These are phyloP conservation scores for Camellia granthamiana DNA, from an alignment of 148 eudicot species.

Conservation along the genomic window DNA sequence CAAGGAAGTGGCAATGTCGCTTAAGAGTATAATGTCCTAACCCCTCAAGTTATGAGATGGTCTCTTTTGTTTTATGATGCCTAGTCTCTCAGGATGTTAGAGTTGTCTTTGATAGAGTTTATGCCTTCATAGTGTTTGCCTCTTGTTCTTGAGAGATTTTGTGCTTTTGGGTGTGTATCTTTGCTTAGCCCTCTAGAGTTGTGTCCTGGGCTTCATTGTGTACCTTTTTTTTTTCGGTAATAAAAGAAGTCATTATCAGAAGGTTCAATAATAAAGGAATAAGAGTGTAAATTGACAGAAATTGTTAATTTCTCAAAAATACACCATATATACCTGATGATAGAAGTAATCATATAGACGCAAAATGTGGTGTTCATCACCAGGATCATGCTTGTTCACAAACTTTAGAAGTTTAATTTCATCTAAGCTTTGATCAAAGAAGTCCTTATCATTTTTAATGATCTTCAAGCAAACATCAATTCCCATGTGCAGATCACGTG, in stretches of 20 bases:
- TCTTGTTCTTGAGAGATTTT: no score
- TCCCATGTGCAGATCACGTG: constrained; percentile 74
- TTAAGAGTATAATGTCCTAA: no score
- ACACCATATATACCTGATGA: constrained; percentile 49
- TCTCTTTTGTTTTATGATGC: no score
- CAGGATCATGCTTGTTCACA: constrained; percentile 92
- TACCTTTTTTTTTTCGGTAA: no score
- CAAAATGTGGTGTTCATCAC: constrained; percentile 67
- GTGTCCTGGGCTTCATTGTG: no score
- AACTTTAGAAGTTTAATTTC: constrained; percentile 90
- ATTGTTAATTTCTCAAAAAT: not conserved
- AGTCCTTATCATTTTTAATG: constrained; percentile 90
- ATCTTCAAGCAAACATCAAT: constrained; percentile 91
- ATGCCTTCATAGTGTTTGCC: no score
- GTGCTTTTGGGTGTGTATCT: no score
- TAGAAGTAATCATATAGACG: constrained; percentile 96
- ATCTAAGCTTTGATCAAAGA: constrained; percentile 95
- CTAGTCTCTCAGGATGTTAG: no score
- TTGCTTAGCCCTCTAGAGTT: no score
- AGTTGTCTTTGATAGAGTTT: no score
- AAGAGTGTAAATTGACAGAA: not conserved
- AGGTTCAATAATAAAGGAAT: not conserved
- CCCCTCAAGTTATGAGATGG: no score
- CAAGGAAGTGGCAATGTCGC: no score
- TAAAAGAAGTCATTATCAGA: not conserved